Base-by-base conservation (phyloP, 139 green algal genomes). In the Spirogloea muscicola region DNA sequence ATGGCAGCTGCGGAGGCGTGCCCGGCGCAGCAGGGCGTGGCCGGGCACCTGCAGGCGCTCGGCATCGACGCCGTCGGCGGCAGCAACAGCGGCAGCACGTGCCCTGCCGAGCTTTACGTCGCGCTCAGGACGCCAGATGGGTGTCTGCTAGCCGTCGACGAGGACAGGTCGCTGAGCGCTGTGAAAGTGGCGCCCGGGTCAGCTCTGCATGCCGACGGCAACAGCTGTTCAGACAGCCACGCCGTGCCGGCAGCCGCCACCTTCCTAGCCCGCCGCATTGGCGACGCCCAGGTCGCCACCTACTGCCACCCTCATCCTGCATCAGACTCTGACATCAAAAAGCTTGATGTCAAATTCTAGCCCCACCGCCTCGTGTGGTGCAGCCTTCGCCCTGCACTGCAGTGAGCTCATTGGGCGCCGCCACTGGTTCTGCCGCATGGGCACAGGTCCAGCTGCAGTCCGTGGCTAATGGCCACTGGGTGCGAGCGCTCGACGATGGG, bases 381-480 rank as follows among this genome's bases (percentile, higher is more conserved):
- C 21, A 55, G n/a, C 21, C n/a, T 55, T 55, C 21, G 46, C 21
- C 21, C 21, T 31, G 46, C 46, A 21, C 21, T 31, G 46, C 21
- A 21, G 46, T 21, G 21, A 55, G 21, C 21, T 31, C 21, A 21
- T 21, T 55, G 21, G 21, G 21, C 46, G 21, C 21, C 21, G 21
- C 21, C 46, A 55, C 21, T 31, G 46, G 21, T 21, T 55, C 21
- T 55, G n/a, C n/a, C 21, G 21, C 46, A 55, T 55, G 46, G 46
- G 21, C 21, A 21, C 21, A 55, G 52, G 9, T 38, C 38, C 5
- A 33, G 7, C 38, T 38, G 9, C 65, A 74, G 65, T 74, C 44
- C 34, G 42, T 74, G 37, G 63, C 42, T 31, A 75, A 75, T 31
- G 39, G 40, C 48, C 10, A 34, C 21, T 76, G 66, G 31, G 34